These are phyloP conservation scores for Chimonanthus praecox DNA, from an alignment of 164 flowering plant genomes.

Conservation along the genomic window DNA sequence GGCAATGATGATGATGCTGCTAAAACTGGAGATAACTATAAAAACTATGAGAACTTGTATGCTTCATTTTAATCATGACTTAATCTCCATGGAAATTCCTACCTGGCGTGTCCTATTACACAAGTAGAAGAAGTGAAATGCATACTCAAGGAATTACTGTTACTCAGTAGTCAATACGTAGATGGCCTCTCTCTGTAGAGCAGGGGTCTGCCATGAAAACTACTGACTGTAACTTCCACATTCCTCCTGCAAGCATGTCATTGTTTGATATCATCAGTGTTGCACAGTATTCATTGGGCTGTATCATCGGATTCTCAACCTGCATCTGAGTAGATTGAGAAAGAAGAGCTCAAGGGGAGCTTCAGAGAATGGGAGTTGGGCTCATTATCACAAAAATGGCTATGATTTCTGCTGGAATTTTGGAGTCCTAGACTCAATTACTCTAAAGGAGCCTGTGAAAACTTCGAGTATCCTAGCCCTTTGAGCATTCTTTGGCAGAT, in stretches of 20 bases:
- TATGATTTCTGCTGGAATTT: slow-evolving; percentile 75
- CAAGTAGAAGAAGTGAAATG: slow-evolving; percentile 95
- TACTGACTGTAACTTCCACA: slow-evolving; percentile 40
- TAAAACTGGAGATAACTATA: no score
- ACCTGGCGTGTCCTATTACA: slow-evolving; percentile 70
- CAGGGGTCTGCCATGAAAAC: slow-evolving; percentile 90
- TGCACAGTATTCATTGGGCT: slow-evolving; percentile 57
- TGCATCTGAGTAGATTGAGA: slow-evolving; percentile 37
- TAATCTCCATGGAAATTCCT: slow-evolving; percentile 26
- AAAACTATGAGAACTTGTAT: no score
- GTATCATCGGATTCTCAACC: slow-evolving; percentile 56
- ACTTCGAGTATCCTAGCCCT: slow-evolving; percentile 67
- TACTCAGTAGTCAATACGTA: slow-evolving; percentile 89
- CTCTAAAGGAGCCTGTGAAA: slow-evolving; percentile 39
- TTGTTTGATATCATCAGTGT: slow-evolving; percentile 84
- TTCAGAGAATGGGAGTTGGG: slow-evolving; percentile 86
- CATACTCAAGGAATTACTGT: slow-evolving; percentile 67
- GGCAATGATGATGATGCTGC: no score
- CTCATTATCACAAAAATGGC: slow-evolving; percentile 68
- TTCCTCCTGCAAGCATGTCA: slow-evolving; percentile 95
- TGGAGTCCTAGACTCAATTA: slow-evolving; percentile 67
- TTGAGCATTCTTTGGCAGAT: slow-evolving; percentile 87
- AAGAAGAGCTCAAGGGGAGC: slow-evolving; percentile 53
- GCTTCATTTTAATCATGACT: no score
- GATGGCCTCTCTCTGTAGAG: slow-evolving; percentile 86